Evolutionary conservation across 2,329 filamentous ascomycete species (phyloP), one percentile per base, ranked within the genome.

Genomic region (Leptographium lundbergii): DNA sequence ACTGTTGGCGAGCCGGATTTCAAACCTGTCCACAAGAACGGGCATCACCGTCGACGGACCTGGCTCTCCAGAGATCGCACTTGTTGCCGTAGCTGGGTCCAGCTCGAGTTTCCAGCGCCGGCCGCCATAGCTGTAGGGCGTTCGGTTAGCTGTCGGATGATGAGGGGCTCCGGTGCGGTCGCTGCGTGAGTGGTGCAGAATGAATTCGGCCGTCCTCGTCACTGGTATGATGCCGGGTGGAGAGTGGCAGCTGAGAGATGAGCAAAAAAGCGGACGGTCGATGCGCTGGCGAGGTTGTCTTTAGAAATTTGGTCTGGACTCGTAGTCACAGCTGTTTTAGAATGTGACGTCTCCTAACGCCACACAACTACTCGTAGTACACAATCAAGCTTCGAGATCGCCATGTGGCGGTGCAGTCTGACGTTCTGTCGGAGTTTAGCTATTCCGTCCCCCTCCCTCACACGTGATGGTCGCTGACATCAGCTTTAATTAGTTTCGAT

Each of bases 31-130:
- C 3, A 11, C 48, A 39, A 17, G 36, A 39, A 39, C 36, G 36
- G 36, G 6, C 2, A 19, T 19, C 13, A 9, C 5, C 4, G 6
- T n/a, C 13, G 47, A 62, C 71, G 64, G 77, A 95, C 92, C 81
- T 97, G 92, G 62, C 87, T 89, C 73, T 99, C 94, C 63, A 96
- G 78, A 52, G 85, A 83, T 67, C 94, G 82, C 62, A 91, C 89
- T 74, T 97, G 92, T 71, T 96, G 91, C 67, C 94, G 88, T 66
- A 97, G 81, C 75, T 96, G 91, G 68, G 90, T 86, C 94, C 94
- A 99, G 75, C 91, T 86, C 63, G 81, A 78, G 63, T 63, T 64
- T 55, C 64, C 63, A 51, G 59, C 52, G 32, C 57, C 61, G 45
- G 47, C n/a, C 22, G 63, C 63, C 64, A 65, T 65, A 24, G 51